A percentile compares a stretch with the other conserved stretches of the same genome.
phyloP scores from a whole-genome alignment of 78 protist species.

The Reticulomyxa filosa region DNA sequence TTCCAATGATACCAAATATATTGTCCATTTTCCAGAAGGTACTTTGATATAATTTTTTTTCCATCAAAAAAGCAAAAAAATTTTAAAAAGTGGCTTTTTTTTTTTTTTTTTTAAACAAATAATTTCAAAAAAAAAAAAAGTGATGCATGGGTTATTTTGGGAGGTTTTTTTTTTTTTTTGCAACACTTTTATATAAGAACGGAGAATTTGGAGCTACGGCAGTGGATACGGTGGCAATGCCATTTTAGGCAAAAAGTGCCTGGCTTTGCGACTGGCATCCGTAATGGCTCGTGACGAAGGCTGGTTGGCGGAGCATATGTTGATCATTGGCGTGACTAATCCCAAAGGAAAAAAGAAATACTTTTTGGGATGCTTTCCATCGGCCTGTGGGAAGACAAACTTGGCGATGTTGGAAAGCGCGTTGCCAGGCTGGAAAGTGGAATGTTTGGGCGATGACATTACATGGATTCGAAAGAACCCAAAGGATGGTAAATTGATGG shows the following conservation, averaged over 20 bases:
- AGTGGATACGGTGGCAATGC: constrained; percentile 78
- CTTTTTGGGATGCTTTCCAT: constrained; percentile 74
- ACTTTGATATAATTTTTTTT: too few relatives aligned
- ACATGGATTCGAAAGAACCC: constrained; percentile 56
- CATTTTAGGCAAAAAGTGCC: constrained; percentile 75
- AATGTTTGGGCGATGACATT: constrained; percentile 73
- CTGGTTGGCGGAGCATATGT: constrained; percentile 84
- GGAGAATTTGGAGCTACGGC: constrained; percentile 46
- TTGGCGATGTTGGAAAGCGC: constrained; percentile 48
- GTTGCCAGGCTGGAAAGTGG: constrained; percentile 49
- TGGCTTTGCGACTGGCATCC: constrained; percentile 72
- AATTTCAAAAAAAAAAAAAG: too few relatives aligned
- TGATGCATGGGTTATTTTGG: too few relatives aligned
- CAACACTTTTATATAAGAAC: too few relatives aligned
- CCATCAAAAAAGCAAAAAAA: too few relatives aligned
- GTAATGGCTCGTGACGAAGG: constrained; percentile 41
- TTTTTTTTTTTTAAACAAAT: too few relatives aligned
- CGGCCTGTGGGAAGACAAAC: constrained; percentile 79
- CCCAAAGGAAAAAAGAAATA: constrained; percentile 23
- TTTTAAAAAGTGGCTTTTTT: too few relatives aligned
- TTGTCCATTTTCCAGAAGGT: constrained; percentile 54
- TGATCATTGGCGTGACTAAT: constrained; percentile 45
- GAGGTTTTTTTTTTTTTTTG: too few relatives aligned
- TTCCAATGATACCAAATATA: constrained; percentile 36
- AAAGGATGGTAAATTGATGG: constrained; percentile 37